A percentile compares a stretch with the other conserved stretches of the same genome.
Evolutionary conservation across 2,329 filamentous ascomycete species (phyloP).

Genomic region (Colletotrichum sp.): DNA sequence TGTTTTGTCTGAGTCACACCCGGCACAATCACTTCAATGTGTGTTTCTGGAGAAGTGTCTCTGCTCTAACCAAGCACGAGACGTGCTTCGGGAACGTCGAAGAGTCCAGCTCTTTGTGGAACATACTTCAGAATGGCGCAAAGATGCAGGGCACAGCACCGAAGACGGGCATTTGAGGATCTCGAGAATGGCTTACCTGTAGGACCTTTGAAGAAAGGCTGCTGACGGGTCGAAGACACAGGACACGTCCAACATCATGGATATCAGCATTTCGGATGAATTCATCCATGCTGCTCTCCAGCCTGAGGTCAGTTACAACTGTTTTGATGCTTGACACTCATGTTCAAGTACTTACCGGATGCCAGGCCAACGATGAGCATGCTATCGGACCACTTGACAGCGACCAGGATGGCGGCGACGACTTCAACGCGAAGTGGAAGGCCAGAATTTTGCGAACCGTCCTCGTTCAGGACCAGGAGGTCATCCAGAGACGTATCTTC

Average conservation of each 20-base stretch:
- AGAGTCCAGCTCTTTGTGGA: not conserved
- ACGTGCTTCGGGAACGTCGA: not conserved
- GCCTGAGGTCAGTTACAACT: not conserved
- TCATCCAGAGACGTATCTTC: not conserved
- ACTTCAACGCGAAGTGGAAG: not conserved
- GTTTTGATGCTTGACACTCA: not conserved
- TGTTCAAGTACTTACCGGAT: not conserved
- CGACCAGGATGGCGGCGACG: not conserved
- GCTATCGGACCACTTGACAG: not conserved
- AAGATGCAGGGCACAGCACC: conserved; percentile 1
- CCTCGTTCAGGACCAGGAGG: not conserved
- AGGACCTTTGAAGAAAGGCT: conserved; percentile 1
- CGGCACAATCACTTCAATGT: not conserved
- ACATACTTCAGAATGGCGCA: not conserved
- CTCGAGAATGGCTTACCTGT: conserved; percentile 1
- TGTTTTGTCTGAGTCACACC: not conserved
- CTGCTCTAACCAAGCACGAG: not conserved
- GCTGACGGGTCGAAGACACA: conserved; percentile 6
- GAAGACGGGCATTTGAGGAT: not conserved
- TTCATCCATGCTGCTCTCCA: not conserved
- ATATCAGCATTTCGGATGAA: not conserved
- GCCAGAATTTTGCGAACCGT: not conserved
- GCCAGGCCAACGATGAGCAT: not conserved
- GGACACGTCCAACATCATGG: not conserved
- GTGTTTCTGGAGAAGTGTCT: not conserved